Evolutionary conservation across 371 early-diverging fungal species (phyloP).

Genomic region (Apophysomyces elegans): DNA sequence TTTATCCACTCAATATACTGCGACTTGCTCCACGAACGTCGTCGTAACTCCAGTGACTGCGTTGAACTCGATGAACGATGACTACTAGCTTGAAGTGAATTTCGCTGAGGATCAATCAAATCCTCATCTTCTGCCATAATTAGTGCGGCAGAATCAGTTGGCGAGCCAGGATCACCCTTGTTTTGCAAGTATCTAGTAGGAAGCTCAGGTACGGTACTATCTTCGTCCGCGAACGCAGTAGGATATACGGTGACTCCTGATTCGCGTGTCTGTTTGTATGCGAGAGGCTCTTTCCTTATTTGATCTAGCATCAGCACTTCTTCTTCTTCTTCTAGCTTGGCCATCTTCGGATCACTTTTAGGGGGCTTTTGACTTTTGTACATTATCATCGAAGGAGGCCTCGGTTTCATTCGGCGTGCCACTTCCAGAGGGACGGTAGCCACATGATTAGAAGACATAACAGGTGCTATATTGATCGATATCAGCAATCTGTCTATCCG

Average conservation of each 20-base stretch:
- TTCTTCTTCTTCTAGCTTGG: slow-evolving; percentile 21
- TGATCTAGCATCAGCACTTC: background rate
- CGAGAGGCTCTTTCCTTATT: slow-evolving; percentile 4
- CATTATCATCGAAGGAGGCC: slow-evolving; percentile 62
- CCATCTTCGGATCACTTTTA: background rate
- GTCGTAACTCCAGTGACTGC: slow-evolving; percentile 7
- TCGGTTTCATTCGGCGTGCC: slow-evolving; percentile 65
- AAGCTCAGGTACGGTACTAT: background rate
- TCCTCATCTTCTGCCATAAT: slow-evolving; percentile 27
- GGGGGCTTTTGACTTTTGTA: slow-evolving; percentile 20
- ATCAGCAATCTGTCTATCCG: background rate
- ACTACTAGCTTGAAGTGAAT: background rate
- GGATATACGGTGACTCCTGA: slow-evolving; percentile 17
- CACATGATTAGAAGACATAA: slow-evolving; percentile 66
- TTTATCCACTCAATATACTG: slow-evolving; percentile 67
- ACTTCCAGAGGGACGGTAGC: slow-evolving; percentile 66
- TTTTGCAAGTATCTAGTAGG: background rate
- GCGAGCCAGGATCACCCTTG: slow-evolving; percentile 9
- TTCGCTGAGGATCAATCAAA: slow-evolving; percentile 33
- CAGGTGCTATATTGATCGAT: slow-evolving; percentile 48
- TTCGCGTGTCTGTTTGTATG: slow-evolving; percentile 14
- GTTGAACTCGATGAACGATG: slow-evolving; percentile 5
- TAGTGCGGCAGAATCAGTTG: background rate
- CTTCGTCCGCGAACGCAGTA: background rate
- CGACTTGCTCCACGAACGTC: slow-evolving; percentile 38